Base-by-base conservation (phyloP, 1,284 basidiomycete species). In the Heimioporus punctisporus region DNA sequence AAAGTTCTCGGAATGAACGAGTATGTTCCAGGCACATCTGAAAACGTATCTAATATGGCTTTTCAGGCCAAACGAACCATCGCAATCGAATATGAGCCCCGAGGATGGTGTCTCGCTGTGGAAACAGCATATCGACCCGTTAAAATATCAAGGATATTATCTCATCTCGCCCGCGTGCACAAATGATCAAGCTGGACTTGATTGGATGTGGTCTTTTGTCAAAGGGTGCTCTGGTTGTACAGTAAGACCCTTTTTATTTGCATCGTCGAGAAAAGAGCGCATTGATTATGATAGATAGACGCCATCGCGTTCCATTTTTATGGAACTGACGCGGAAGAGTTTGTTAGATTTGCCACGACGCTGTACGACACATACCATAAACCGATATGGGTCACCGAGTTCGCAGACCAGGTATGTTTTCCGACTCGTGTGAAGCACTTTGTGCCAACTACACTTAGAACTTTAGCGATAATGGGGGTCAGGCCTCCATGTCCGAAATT, bases 91-190 rank as follows among this genome's bases (percentile, higher is more conserved):
- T 75, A 80, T 93, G 73, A 66, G 70, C 40, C 79, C 88, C 10
- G 45, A 65, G 11, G 69, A 76, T 27, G 89, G 78, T 48, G 83
- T 83, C 46, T 31, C 63, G 0, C 72, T 90, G 57, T 94, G 89
- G 88, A 76, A 76, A 63, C 62, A 84, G 57, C 78, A 90, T 70
- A 81, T 93, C 58, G 61, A 85, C 46, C 87, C 88, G 31, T 77
- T 92, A 59, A 76, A 78, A 57, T 47, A 62, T 23, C 59, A 79
- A 42, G 91, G 90, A 24, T 86, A 85, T 70, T 70, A 70, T 40
- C 77, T 91, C 43, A 77, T 87, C 58, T 80, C 84, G 27, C 90
- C 93, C 19, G 87, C 90, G 37, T 81, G 81, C 56, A 89, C 90
- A 37, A 84, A 82, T 40, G 83, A 80, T 54, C 81, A 84, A n/a